Conservation (phyloP, 2,329 filamentous ascomycete species). For the Calonectria pseudoreteaudii region DNA sequence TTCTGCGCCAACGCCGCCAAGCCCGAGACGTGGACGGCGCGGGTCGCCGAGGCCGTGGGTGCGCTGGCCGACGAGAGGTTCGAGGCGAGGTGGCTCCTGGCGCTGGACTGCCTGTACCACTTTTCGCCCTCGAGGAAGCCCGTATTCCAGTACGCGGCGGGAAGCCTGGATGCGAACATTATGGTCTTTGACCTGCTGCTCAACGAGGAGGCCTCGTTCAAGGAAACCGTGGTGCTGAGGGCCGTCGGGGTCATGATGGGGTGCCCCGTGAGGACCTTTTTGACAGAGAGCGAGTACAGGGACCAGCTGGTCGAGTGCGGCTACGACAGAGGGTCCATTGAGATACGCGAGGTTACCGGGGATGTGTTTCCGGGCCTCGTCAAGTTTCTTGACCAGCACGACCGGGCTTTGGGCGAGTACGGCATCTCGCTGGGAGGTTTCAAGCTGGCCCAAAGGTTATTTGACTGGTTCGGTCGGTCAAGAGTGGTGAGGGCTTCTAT, state of each 20-base stretch:
- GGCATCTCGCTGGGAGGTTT: conserved; percentile 52
- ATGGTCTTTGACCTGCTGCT: conserved; percentile 68
- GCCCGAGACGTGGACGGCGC: conserved; percentile 55
- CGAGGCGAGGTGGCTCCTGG: conserved; percentile 62
- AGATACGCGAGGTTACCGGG: conserved; percentile 62
- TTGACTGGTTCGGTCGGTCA: conserved; percentile 52
- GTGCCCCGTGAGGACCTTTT: conserved; percentile 61
- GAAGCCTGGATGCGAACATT: conserved; percentile 57
- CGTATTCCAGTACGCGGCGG: conserved; percentile 56
- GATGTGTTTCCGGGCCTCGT: conserved; percentile 65
- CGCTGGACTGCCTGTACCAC: conserved; percentile 68
- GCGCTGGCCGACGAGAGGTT: conserved; percentile 40
- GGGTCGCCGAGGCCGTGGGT: conserved; percentile 40
- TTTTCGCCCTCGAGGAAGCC: conserved; percentile 64
- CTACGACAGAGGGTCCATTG: conserved; percentile 56
- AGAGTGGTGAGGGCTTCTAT: conserved; percentile 50
- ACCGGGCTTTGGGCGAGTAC: conserved; percentile 47
- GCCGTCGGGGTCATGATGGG: conserved; percentile 59
- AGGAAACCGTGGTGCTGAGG: conserved; percentile 50
- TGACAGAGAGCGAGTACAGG: conserved; percentile 59
- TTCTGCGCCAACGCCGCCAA: conserved; percentile 63
- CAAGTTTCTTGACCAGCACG: conserved; percentile 54
- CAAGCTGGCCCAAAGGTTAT: conserved; percentile 52
- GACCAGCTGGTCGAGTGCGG: conserved; percentile 59
- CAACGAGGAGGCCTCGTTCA: conserved; percentile 43